A percentile compares a stretch with the other conserved stretches of the same genome.
Evolutionary conservation across 2,329 filamentous ascomycete species (phyloP).

Genomic region (Aspergillus neotritici): DNA sequence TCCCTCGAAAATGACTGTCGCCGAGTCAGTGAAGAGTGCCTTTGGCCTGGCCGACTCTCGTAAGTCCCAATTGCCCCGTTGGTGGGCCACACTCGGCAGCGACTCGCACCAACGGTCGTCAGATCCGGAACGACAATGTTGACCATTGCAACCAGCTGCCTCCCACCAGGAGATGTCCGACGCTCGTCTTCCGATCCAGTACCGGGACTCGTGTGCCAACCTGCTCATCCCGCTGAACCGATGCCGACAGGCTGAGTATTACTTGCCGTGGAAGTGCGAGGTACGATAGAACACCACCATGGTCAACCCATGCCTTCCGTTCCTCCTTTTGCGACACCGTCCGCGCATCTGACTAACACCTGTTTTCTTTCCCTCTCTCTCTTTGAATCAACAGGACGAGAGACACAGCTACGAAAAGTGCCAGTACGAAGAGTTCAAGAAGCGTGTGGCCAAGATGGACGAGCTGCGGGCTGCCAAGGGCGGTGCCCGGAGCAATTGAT

Average conservation of each 20-base stretch:
- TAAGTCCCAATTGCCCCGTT: constrained; percentile 28
- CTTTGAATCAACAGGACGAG: constrained; percentile 64
- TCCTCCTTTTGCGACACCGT: background rate
- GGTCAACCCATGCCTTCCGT: background rate
- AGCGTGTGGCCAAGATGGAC: constrained; percentile 97
- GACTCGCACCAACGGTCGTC: constrained; percentile 5
- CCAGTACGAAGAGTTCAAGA: constrained; percentile 98
- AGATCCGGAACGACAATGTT: constrained; percentile 7
- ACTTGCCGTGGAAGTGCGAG: constrained; percentile 96
- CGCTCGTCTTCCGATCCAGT: constrained; percentile 78
- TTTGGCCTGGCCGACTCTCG: constrained; percentile 41
- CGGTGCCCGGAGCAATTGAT: constrained; percentile 76
- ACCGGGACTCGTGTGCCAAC: constrained; percentile 92
- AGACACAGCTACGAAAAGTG: constrained; percentile 98
- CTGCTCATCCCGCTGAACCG: constrained; percentile 93
- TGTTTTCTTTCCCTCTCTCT: constrained; percentile 3
- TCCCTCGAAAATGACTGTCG: constrained; percentile 40
- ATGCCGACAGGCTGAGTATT: constrained; percentile 87
- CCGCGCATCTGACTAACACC: constrained; percentile 2
- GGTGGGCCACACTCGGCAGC: constrained; percentile 7
- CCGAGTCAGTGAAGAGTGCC: constrained; percentile 45
- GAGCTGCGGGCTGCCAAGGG: constrained; percentile 82
- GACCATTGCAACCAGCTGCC: constrained; percentile 20
- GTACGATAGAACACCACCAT: constrained; percentile 49
- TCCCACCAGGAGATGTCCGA: constrained; percentile 84